Conservation (phyloP, 2,329 filamentous ascomycete genomes). For the Sphaerulina vaccinii region DNA sequence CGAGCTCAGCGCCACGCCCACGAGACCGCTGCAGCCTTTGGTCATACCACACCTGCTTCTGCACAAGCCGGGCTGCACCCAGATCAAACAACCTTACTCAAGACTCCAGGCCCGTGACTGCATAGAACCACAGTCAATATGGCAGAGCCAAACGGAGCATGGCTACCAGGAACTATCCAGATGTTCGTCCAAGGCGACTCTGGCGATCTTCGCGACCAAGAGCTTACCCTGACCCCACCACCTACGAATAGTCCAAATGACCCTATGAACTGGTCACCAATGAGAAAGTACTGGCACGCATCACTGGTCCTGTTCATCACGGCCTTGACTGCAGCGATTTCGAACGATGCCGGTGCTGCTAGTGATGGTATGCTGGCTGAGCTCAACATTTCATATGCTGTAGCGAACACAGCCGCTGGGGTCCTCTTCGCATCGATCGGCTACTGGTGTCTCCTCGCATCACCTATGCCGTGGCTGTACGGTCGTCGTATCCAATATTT, state of each 20-base stretch:
- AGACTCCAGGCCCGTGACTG: neutral
- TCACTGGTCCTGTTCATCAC: conserved; percentile 55
- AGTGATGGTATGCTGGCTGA: conserved; percentile 52
- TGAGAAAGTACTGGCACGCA: conserved; percentile 39
- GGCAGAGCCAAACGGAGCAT: conserved; percentile 18
- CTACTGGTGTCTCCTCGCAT: conserved; percentile 55
- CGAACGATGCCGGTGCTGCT: conserved; percentile 56
- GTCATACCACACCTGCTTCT: neutral
- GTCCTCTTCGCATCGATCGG: conserved; percentile 58
- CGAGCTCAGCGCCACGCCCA: conserved; percentile 1
- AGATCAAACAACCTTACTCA: too few relatives aligned
- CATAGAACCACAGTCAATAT: conserved; percentile 4
- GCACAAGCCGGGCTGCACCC: neutral
- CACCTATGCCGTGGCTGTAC: conserved; percentile 55
- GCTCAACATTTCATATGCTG: conserved; percentile 52
- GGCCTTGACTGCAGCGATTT: conserved; percentile 56
- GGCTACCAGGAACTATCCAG: conserved; percentile 27
- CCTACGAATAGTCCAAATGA: conserved; percentile 43
- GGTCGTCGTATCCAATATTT: conserved; percentile 57
- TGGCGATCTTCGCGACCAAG: conserved; percentile 30
- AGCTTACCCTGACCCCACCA: conserved; percentile 55
- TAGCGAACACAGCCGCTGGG: conserved; percentile 58
- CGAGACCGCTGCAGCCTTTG: conserved; percentile 3
- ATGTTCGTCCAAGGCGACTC: conserved; percentile 22
- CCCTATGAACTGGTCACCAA: conserved; percentile 35